phyloP scores from a whole-genome alignment of 257 asterid species.

The Anisodus tanguticus region DNA sequence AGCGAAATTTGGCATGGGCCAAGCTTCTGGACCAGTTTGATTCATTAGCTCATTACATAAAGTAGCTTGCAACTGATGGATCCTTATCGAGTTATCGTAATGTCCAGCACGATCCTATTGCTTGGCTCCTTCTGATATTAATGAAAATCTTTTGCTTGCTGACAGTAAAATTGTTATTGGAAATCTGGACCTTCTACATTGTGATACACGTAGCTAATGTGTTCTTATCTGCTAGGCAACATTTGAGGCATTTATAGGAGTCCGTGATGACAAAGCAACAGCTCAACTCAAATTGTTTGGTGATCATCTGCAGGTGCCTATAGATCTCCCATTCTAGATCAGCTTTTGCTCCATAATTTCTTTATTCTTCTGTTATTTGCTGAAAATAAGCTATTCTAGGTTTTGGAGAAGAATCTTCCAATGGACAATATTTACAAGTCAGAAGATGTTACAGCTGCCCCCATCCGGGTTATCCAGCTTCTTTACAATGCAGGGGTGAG shows the following conservation, averaged over 20 bases:
- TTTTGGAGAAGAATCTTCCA: conserved; percentile 92
- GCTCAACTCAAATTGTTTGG: conserved; percentile 86
- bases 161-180: not conserved
- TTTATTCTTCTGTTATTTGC: conserved; percentile 22
- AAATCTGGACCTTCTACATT: not conserved
- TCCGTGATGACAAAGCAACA: conserved; percentile 92
- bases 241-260: conserved; percentile 89
- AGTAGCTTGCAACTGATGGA: conserved; percentile 20
- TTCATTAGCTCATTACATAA: conserved; percentile 17
- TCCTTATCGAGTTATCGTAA: not conserved
- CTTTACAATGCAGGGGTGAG: conserved; percentile 91
- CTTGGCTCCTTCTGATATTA: not conserved
- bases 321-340: conserved; percentile 31
- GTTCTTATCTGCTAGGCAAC: conserved; percentile 62
- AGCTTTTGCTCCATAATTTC: not conserved
- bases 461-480: conserved; percentile 89
- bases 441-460: conserved; percentile 80
- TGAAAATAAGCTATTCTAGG: conserved; percentile 51
- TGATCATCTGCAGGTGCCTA: conserved; percentile 77
- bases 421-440: conserved; percentile 82
- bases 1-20: not conserved
- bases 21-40: not conserved
- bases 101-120: conserved; percentile 3
- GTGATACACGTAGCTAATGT: not conserved
- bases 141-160: conserved; percentile 1